Evolutionary conservation across 148 eudicot genomes (phyloP).

Genomic region (Chenopodium formosanum): DNA sequence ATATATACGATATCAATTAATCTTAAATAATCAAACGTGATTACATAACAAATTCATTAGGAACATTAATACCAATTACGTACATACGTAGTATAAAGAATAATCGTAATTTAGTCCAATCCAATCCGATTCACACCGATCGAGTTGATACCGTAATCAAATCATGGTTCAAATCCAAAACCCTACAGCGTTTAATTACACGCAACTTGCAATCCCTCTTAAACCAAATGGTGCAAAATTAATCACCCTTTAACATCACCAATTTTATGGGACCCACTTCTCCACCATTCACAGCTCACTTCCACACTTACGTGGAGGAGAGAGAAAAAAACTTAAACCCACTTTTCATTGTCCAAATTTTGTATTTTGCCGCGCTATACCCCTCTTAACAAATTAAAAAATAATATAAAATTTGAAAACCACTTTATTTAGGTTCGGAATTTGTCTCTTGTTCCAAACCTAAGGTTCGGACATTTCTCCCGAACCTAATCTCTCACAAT

Average conservation of each 20-base stretch:
- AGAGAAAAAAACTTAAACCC: not conserved
- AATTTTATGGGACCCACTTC: not conserved
- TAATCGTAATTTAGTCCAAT: too few relatives aligned
- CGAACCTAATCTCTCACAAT: conserved; percentile 1
- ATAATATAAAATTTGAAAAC: not conserved
- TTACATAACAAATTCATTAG: too few relatives aligned
- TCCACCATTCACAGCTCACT: not conserved
- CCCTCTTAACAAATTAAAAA: not conserved
- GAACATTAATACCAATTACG: too few relatives aligned
- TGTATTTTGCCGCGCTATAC: conserved; percentile 4
- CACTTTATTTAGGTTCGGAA: conserved; percentile 12
- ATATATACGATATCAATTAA: too few relatives aligned
- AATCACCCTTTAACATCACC: not conserved
- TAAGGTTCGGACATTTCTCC: not conserved
- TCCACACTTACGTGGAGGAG: conserved; percentile 1
- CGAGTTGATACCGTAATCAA: too few relatives aligned
- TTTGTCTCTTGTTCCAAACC: conserved; percentile 20
- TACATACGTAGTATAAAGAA: too few relatives aligned
- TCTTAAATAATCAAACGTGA: too few relatives aligned
- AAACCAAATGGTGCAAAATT: not conserved
- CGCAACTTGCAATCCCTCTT: too few relatives aligned
- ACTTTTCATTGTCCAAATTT: not conserved
- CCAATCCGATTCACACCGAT: too few relatives aligned
- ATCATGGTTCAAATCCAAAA: too few relatives aligned
- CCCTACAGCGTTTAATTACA: too few relatives aligned